Evolutionary conservation across 2,329 filamentous ascomycete species (phyloP).

Genomic region (Fusarium begoniae): DNA sequence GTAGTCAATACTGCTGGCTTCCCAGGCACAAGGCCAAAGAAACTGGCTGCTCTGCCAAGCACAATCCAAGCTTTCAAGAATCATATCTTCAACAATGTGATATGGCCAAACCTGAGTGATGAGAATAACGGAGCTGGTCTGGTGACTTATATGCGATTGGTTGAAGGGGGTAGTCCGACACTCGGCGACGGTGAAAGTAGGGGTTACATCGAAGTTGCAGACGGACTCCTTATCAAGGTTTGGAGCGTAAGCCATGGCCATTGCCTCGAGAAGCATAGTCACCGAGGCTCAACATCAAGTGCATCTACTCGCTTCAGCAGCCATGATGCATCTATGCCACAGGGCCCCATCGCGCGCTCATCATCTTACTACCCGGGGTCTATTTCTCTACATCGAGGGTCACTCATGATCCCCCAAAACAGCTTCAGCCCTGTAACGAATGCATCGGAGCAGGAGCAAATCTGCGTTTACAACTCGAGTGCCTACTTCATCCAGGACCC

Average conservation of each 20-base stretch:
- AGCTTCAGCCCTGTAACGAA: slow-evolving; percentile 40
- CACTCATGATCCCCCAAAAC: slow-evolving; percentile 47
- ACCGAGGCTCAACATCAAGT: slow-evolving; percentile 66
- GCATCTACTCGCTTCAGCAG: slow-evolving; percentile 61
- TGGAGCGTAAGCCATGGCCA: slow-evolving; percentile 90
- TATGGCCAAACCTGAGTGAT: slow-evolving; percentile 97
- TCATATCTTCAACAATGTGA: slow-evolving; percentile 97
- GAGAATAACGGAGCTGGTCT: slow-evolving; percentile 95
- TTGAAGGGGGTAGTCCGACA: slow-evolving; percentile 87
- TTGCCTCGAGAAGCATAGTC: slow-evolving; percentile 78
- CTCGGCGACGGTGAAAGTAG: slow-evolving; percentile 81
- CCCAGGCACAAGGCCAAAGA: slow-evolving; percentile 82
- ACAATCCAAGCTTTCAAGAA: slow-evolving; percentile 93
- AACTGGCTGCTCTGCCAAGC: slow-evolving; percentile 83
- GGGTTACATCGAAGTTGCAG: slow-evolving; percentile 88
- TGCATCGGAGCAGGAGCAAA: slow-evolving; percentile 52
- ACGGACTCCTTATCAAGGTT: slow-evolving; percentile 87
- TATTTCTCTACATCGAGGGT: slow-evolving; percentile 23
- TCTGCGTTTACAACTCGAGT: slow-evolving; percentile 85
- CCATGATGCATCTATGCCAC: slow-evolving; percentile 53
- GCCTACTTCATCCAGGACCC: slow-evolving; percentile 91
- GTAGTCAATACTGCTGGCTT: slow-evolving; percentile 93
- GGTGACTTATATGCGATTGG: slow-evolving; percentile 87
- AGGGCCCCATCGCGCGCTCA: slow-evolving; percentile 40
- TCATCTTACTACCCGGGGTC: slow-evolving; percentile 38